Conservation (phyloP, 192 early-diverging fungal species). For the Phlyctochytrium arcticum region DNA sequence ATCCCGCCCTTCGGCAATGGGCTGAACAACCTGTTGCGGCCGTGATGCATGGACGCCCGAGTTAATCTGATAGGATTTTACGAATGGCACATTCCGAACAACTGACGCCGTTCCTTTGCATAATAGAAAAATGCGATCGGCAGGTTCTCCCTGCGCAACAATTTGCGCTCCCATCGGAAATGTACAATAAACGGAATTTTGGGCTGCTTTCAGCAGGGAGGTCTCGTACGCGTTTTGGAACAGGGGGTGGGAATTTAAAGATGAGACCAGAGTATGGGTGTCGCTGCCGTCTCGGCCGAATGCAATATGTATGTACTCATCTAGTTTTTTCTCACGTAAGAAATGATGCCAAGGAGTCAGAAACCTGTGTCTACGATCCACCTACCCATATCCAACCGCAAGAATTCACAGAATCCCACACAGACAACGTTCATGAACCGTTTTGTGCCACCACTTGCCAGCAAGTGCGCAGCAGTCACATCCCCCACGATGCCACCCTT, state of each 20-base stretch:
- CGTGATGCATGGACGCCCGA: background rate
- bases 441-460: background rate
- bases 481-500: conserved; percentile 8
- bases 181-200: conserved; percentile 1
- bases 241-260: conserved; percentile 3
- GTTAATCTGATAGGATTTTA: background rate
- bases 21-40: conserved; percentile 1
- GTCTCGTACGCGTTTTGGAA: conserved; percentile 11
- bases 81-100: background rate
- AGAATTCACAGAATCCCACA: conserved; percentile 11
- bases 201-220: conserved; percentile 15
- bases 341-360: background rate
- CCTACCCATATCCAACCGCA: conserved; percentile 24
- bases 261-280: conserved; percentile 2
- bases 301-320: conserved; percentile 16
- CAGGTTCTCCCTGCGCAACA: background rate
- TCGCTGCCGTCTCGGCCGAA: conserved; percentile 19
- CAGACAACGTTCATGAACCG: conserved; percentile 9
- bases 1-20: background rate
- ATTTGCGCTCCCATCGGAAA: conserved; percentile 3
- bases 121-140: conserved; percentile 12
- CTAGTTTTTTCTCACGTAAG: background rate
- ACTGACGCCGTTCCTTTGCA: conserved; percentile 7
- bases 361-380: background rate
- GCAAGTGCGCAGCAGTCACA: background rate